Evolutionary conservation across 257 asterid species (phyloP).

Genomic region (Plectranthus barbatus): DNA sequence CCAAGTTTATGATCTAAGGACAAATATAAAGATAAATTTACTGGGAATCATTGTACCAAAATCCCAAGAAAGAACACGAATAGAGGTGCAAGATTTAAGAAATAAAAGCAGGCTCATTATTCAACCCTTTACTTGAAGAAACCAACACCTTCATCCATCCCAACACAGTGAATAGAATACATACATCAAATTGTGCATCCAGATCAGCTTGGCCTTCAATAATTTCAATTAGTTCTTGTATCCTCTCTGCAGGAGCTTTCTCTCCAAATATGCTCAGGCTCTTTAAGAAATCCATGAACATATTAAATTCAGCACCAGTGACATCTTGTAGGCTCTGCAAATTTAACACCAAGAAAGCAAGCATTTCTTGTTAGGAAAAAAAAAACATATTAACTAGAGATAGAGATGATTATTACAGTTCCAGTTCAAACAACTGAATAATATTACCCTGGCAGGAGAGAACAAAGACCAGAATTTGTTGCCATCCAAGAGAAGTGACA

Average conservation of each 20-base stretch:
- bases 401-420: neutral
- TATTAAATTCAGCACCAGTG: conserved; percentile 89
- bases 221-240: conserved; percentile 80
- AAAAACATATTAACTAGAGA: neutral
- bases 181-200: conserved; percentile 76
- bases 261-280: conserved; percentile 71
- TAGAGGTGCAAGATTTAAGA: neutral
- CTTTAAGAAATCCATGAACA: conserved; percentile 83
- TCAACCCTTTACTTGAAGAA: neutral
- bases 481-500: neutral
- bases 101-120: neutral
- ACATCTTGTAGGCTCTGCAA: conserved; percentile 94
- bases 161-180: conserved; percentile 14
- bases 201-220: conserved; percentile 94
- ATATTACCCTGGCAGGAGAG: neutral
- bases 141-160: neutral
- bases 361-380: conserved; percentile 6
- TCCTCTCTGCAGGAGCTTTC: conserved; percentile 67
- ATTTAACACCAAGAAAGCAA: conserved; percentile 9
- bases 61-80: neutral
- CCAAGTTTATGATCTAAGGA: neutral
- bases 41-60: neutral
- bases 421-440: neutral
- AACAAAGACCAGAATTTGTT: neutral
- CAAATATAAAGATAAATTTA: neutral